Evolutionary conservation across 2,329 filamentous ascomycete genomes (phyloP).

Genomic region (Verruconis gallopava): DNA sequence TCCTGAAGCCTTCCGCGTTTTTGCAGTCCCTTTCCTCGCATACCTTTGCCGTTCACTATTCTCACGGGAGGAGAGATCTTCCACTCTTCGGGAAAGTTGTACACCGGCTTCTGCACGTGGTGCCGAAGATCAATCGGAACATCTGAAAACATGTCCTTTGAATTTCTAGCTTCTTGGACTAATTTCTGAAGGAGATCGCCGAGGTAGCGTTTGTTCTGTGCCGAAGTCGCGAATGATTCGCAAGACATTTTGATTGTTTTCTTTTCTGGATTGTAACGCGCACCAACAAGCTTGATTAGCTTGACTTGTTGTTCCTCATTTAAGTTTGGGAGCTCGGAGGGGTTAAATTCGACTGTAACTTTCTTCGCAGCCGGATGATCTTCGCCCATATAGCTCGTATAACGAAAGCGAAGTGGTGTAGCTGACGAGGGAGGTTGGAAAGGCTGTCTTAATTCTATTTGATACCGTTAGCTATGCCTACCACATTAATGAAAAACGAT

Average conservation of each 20-base stretch:
- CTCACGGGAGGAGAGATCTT: constrained; percentile 52
- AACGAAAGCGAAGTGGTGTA: constrained; percentile 79
- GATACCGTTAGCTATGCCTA: background rate
- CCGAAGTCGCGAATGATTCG: constrained; percentile 76
- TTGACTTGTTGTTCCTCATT: constrained; percentile 58
- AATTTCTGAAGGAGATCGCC: constrained; percentile 64
- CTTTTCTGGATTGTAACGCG: constrained; percentile 75
- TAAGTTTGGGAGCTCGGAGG: constrained; percentile 54
- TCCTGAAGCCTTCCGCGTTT: constrained; percentile 37
- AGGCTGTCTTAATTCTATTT: constrained; percentile 64
- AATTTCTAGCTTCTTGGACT: constrained; percentile 59
- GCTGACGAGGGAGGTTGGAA: constrained; percentile 57
- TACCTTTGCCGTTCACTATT: constrained; percentile 27
- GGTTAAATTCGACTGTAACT: constrained; percentile 83
- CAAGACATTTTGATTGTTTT: constrained; percentile 79
- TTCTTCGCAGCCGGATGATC: constrained; percentile 82
- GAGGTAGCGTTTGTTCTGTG: constrained; percentile 95
- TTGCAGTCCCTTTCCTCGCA: constrained; percentile 33
- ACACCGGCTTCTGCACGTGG: constrained; percentile 53
- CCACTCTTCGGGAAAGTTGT: constrained; percentile 73
- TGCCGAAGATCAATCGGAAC: constrained; percentile 83
- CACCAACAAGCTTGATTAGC: constrained; percentile 73
- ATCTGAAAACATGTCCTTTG: constrained; percentile 73
- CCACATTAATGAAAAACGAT: too few relatives aligned
- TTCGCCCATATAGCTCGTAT: constrained; percentile 94